These are phyloP conservation scores for Penicillium sumatraense DNA, from an alignment of 2,329 filamentous ascomycete genomes.

Conservation along the genomic window DNA sequence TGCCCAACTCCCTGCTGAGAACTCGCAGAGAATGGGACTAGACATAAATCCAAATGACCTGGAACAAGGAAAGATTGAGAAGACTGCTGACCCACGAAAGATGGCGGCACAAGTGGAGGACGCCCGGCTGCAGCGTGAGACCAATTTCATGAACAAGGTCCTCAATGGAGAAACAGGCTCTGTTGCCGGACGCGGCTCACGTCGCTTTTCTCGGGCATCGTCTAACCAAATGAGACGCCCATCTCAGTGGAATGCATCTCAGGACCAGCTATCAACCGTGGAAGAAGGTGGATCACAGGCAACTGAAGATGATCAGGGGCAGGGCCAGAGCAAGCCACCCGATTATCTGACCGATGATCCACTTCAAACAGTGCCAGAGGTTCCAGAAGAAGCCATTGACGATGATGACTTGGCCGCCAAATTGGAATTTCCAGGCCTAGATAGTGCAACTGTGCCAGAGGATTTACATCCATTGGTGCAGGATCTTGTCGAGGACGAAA, in stretches of 20 bases:
- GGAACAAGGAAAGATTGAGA: conserved; percentile 48
- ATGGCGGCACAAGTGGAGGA: conserved; percentile 53
- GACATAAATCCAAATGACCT: conserved; percentile 49
- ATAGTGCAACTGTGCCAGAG: conserved; percentile 43
- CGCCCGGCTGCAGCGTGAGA: conserved; percentile 45
- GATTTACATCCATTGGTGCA: conserved; percentile 52
- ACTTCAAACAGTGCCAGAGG: conserved; percentile 24
- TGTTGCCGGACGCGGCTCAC: conserved; percentile 16
- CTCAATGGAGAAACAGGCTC: conserved; percentile 33
- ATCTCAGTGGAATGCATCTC: conserved; percentile 19
- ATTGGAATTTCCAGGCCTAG: conserved; percentile 24
- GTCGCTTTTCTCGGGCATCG: conserved; percentile 28
- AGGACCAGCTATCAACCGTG: conserved; percentile 29
- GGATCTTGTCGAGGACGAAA: conserved; percentile 50
- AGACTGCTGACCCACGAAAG: conserved; percentile 42
- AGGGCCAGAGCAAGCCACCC: neutral
- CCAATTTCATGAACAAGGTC: conserved; percentile 43
- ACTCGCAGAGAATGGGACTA: conserved; percentile 39
- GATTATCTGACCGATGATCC: conserved; percentile 26
- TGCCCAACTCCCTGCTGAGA: conserved; percentile 36
- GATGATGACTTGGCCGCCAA: conserved; percentile 13
- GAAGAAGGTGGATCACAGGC: conserved; percentile 27
- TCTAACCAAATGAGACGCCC: conserved; percentile 26
- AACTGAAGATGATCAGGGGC: conserved; percentile 5
- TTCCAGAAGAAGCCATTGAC: conserved; percentile 14